phyloP scores from a whole-genome alignment of 306 rosid genomes.

The Cicer bijugum region DNA sequence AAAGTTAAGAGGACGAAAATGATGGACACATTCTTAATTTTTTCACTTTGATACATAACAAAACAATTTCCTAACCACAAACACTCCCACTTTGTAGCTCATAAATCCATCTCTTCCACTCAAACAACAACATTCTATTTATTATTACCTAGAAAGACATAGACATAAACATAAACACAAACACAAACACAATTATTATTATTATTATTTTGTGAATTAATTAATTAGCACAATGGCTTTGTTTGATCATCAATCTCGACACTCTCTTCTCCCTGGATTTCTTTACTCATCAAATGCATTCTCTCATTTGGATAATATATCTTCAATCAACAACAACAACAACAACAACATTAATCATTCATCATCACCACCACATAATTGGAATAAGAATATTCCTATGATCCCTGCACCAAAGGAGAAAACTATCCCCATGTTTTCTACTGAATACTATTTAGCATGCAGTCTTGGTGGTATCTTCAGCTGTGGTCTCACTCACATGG shows the following conservation, averaged over 20 bases:
- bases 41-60: background rate
- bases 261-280: slow-evolving; percentile 62
- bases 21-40: background rate
- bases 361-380: slow-evolving; percentile 16
- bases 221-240: slow-evolving; percentile 48
- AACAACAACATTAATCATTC: slow-evolving; percentile 12
- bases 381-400: slow-evolving; percentile 36
- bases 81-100: slow-evolving; percentile 45
- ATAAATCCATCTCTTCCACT: slow-evolving; percentile 33
- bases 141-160: background rate
- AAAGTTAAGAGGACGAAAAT: slow-evolving; percentile 44
- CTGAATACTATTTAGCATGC: slow-evolving; percentile 63
- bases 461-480: slow-evolving; percentile 61
- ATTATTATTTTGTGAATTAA: background rate
- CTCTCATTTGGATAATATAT: slow-evolving; percentile 42
- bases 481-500: slow-evolving; percentile 71
- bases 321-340: slow-evolving; percentile 2
- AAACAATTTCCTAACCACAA: slow-evolving; percentile 37
- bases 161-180: background rate
- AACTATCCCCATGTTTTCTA: slow-evolving; percentile 59
- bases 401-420: slow-evolving; percentile 63
- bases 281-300: slow-evolving; percentile 54
- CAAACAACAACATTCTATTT: slow-evolving; percentile 11
- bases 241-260: slow-evolving; percentile 43
- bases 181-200: background rate